phyloP scores from a whole-genome alignment of 805 yeast species.

The Brettanomyces bruxellensis region DNA sequence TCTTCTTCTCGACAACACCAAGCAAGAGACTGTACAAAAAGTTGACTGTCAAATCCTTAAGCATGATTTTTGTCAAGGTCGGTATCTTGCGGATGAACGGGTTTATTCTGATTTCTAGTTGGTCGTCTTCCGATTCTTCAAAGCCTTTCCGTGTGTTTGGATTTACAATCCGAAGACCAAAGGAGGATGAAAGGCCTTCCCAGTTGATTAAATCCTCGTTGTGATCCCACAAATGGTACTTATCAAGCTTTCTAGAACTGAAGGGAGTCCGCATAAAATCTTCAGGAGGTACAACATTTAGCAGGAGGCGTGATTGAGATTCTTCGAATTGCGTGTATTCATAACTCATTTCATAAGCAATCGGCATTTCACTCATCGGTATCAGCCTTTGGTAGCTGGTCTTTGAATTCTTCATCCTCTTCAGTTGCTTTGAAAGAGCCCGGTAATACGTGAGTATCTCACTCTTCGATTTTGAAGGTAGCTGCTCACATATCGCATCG shows the following conservation, averaged over 20 bases:
- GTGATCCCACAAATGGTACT: not conserved
- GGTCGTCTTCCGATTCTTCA: not conserved
- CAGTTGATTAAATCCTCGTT: conserved; percentile 9
- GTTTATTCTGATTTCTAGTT: not conserved
- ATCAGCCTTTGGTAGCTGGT: conserved; percentile 17
- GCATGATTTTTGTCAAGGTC: conserved; percentile 4
- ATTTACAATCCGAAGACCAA: no score
- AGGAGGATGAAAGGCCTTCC: not conserved
- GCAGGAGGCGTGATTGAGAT: conserved; percentile 10
- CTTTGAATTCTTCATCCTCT: conserved; percentile 16
- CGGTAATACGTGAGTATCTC: conserved; percentile 41
- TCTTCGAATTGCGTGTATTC: conserved; percentile 37
- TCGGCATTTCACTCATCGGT: conserved; percentile 38
- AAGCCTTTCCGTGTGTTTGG: no score
- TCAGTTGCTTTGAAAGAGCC: conserved; percentile 24
- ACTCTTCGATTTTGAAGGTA: conserved; percentile 32
- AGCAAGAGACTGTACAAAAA: not conserved
- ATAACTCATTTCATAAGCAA: conserved; percentile 42
- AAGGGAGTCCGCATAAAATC: not conserved
- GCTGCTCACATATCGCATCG: conserved; percentile 28
- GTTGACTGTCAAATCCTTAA: not conserved
- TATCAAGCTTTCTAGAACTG: not conserved
- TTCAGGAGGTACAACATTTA: not conserved
- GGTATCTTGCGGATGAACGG: conserved; percentile 1
- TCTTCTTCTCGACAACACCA: not conserved